A percentile compares a stretch with the other conserved stretches of the same genome.
Evolutionary conservation across 257 asterid species (phyloP).

Genomic region (Salvia miltiorrhiza): DNA sequence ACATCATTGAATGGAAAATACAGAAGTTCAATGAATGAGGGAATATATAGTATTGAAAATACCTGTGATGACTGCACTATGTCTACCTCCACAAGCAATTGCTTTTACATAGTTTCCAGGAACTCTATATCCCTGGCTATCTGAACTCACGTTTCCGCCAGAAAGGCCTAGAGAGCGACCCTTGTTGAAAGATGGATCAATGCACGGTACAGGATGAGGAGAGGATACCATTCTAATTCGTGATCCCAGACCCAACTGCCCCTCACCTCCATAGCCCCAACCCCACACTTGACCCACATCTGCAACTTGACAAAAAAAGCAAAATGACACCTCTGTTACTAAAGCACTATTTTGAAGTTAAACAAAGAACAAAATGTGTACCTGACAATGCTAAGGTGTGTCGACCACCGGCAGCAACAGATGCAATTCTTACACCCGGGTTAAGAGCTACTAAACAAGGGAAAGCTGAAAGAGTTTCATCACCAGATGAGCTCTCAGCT

Average conservation of each 20-base stretch:
- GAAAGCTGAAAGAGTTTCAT: constrained; percentile 75
- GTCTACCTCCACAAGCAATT: constrained; percentile 98
- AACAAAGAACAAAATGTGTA: constrained; percentile 25
- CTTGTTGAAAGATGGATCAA: constrained; percentile 52
- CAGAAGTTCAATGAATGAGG: background rate
- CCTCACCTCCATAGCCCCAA: constrained; percentile 99
- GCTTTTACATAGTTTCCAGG: constrained; percentile 80
- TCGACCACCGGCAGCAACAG: constrained; percentile 97
- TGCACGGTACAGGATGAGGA: constrained; percentile 93
- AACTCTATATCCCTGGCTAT: constrained; percentile 60
- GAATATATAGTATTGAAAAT: background rate
- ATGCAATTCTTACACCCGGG: constrained; percentile 71
- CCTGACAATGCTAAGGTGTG: constrained; percentile 95
- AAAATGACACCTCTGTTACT: constrained; percentile 26
- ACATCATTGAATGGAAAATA: background rate
- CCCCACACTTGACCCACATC: constrained; percentile 99
- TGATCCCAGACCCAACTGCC: constrained; percentile 96
- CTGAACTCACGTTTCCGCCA: constrained; percentile 54
- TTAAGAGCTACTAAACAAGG: constrained; percentile 84
- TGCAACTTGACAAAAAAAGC: constrained; percentile 41
- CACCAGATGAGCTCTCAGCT: constrained; percentile 77
- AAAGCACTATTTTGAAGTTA: constrained; percentile 3
- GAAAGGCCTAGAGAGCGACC: constrained; percentile 53
- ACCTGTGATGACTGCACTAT: constrained; percentile 95
- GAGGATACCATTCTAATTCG: constrained; percentile 93